Percentiles rank a stretch among this genome's conserved stretches.
Conservation (phyloP, 2,329 filamentous ascomycete genomes). For the Colletotrichum spinosum region DNA sequence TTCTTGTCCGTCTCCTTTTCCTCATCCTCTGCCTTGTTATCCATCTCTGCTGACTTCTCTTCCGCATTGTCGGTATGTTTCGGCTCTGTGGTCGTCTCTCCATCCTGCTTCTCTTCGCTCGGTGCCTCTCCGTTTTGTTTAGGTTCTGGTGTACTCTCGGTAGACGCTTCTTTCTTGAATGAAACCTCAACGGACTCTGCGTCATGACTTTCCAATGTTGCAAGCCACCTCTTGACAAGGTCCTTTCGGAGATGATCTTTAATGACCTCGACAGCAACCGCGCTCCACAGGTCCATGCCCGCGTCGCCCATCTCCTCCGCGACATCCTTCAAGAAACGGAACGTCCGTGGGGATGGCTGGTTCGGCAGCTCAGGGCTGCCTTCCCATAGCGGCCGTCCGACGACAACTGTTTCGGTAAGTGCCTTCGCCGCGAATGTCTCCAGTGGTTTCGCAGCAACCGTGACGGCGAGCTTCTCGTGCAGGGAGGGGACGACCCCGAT, state of each 20-base stretch:
- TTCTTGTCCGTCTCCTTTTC: constrained; percentile 25
- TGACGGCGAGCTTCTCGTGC: constrained; percentile 69
- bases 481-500: constrained; percentile 71
- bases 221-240: constrained; percentile 62
- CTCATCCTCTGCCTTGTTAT: constrained; percentile 24
- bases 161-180: too few relatives aligned
- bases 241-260: constrained; percentile 67
- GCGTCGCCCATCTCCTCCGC: constrained; percentile 74
- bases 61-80: constrained; percentile 7
- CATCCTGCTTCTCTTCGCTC: constrained; percentile 38
- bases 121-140: not conserved
- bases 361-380: constrained; percentile 77
- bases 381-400: constrained; percentile 82
- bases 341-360: constrained; percentile 81
- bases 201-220: constrained; percentile 50
- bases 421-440: constrained; percentile 57
- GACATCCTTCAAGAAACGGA: constrained; percentile 76
- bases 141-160: too few relatives aligned
- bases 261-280: constrained; percentile 70
- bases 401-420: constrained; percentile 60
- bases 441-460: constrained; percentile 63
- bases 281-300: constrained; percentile 86
- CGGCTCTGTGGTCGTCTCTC: not conserved
- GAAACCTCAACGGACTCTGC: not conserved
- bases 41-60: constrained; percentile 30